These are phyloP conservation scores for Aspergillus panamensis DNA, from an alignment of 495 filamentous ascomycete genomes.

Conservation along the genomic window DNA sequence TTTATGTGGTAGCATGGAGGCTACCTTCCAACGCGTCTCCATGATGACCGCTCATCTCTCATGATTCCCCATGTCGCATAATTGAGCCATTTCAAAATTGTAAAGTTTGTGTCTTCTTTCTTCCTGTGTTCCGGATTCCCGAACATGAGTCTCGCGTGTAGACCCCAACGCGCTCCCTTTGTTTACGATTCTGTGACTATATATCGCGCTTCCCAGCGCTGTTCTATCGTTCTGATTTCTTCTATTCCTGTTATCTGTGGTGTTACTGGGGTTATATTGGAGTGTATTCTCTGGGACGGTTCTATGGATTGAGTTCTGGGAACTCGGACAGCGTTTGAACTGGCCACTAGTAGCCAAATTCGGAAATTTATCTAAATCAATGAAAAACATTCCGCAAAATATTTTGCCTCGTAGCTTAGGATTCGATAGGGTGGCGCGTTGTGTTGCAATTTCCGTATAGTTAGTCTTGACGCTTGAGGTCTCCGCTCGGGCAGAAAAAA, in stretches of 20 bases:
- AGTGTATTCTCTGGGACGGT: conserved; percentile 6
- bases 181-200: conserved; percentile 28
- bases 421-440: too few relatives aligned
- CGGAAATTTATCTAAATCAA: neutral
- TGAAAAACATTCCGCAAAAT: too few relatives aligned
- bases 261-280: neutral
- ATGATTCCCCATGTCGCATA: conserved; percentile 39
- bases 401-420: too few relatives aligned
- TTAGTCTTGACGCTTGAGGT: neutral
- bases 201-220: conserved; percentile 17
- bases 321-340: conserved; percentile 7
- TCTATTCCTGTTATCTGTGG: neutral
- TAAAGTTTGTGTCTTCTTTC: conserved; percentile 18
- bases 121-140: conserved; percentile 12
- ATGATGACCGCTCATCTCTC: conserved; percentile 45
- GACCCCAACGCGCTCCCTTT: conserved; percentile 24
- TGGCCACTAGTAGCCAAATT: conserved; percentile 4
- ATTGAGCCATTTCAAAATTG: conserved; percentile 22
- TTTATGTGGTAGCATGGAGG: conserved; percentile 50
- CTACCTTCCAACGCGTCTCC: conserved; percentile 47
- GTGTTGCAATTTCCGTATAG: too few relatives aligned
- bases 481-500: conserved; percentile 9
- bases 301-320: conserved; percentile 27
- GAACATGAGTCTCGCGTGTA: conserved; percentile 16
- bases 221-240: conserved; percentile 7